Percentiles rank a stretch among this genome's conserved stretches.
These are phyloP conservation scores for Scleroderma bovista DNA, from an alignment of 768 basidiomycete genomes.

Conservation along the genomic window DNA sequence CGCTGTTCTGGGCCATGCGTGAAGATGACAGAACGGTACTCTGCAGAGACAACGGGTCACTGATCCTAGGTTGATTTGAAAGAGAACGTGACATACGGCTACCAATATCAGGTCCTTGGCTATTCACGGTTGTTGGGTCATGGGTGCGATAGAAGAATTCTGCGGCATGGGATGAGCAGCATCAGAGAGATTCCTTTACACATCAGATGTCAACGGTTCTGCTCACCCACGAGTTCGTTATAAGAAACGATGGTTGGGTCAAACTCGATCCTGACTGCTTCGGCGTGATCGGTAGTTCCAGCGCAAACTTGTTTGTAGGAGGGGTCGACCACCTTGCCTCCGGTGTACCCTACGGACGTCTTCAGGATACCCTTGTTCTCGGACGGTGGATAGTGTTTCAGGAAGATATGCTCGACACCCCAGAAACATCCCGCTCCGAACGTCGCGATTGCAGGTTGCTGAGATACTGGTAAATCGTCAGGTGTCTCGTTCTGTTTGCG, in stretches of 20 bases:
- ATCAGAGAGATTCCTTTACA: neutral
- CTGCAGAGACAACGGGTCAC: constrained; percentile 32
- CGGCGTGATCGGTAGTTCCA: constrained; percentile 83
- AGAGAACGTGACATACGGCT: constrained; percentile 55
- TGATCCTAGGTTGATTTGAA: neutral
- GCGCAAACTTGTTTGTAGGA: constrained; percentile 72
- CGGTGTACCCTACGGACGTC: constrained; percentile 77
- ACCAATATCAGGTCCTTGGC: constrained; percentile 74
- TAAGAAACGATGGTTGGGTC: constrained; percentile 75
- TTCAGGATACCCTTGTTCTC: constrained; percentile 71
- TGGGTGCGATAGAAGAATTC: constrained; percentile 96
- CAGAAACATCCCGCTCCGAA: constrained; percentile 70
- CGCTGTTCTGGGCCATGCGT: constrained; percentile 69
- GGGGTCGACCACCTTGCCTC: constrained; percentile 58
- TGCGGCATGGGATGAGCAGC: constrained; percentile 16
- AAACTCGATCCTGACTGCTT: constrained; percentile 82
- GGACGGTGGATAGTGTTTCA: constrained; percentile 68
- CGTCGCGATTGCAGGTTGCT: constrained; percentile 38
- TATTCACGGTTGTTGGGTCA: constrained; percentile 80
- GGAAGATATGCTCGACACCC: constrained; percentile 83
- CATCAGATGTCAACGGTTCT: neutral
- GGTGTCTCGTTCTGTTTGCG: neutral
- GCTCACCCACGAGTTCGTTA: constrained; percentile 80
- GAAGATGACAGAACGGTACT: constrained; percentile 94
- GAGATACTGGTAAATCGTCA: constrained; percentile 35